Evolutionary conservation across 192 early-diverging fungal genomes (phyloP).

Genomic region (Chytriomyces confervae): DNA sequence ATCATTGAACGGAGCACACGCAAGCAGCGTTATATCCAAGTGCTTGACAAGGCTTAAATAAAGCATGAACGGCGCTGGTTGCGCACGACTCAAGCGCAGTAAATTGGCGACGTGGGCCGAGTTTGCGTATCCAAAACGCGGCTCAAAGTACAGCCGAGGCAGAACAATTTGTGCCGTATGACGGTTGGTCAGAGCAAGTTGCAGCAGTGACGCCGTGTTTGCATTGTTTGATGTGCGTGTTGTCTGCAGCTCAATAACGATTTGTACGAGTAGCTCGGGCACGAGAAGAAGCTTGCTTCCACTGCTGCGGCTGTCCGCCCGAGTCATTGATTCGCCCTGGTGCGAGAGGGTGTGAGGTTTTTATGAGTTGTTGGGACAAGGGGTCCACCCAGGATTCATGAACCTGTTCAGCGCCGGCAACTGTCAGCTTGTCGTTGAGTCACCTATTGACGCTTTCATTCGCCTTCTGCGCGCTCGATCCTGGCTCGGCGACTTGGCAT

Average conservation of each 20-base stretch:
- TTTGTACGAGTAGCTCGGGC: neutral
- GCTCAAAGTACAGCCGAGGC: neutral
- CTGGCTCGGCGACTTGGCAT: too few relatives aligned
- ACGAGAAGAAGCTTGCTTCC: neutral
- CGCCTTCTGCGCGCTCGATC: too few relatives aligned
- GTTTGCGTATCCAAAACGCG: neutral
- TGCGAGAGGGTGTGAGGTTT: neutral
- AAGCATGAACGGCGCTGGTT: neutral
- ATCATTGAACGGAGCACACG: neutral
- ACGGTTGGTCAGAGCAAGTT: neutral
- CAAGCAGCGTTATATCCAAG: slow-evolving; percentile 14
- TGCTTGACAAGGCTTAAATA: slow-evolving; percentile 3
- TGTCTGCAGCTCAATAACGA: neutral
- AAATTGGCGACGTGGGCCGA: neutral
- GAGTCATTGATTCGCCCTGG: neutral
- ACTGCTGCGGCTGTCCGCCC: neutral
- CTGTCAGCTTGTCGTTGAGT: too few relatives aligned
- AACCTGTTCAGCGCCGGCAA: too few relatives aligned
- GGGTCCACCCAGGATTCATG: neutral
- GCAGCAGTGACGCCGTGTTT: neutral
- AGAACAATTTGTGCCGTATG: neutral
- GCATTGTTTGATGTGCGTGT: neutral
- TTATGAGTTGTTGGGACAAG: neutral
- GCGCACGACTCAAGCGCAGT: neutral
- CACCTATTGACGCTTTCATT: too few relatives aligned